Base-by-base conservation (phyloP, 2,329 filamentous ascomycete genomes). In the Fusarium humuli region DNA sequence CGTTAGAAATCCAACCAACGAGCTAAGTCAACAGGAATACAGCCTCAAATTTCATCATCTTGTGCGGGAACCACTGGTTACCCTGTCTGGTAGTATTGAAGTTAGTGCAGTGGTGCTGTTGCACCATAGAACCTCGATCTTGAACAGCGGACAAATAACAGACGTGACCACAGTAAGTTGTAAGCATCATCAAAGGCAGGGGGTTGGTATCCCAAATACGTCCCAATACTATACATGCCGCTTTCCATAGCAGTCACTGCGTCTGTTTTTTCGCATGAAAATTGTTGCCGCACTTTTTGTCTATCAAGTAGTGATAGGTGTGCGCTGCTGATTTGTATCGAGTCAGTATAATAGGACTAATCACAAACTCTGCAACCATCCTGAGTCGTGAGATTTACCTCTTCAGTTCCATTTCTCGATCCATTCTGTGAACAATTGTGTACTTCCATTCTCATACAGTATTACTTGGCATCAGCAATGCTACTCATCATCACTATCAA, bases 371-470 rank as follows among this genome's bases (percentile, higher is more conserved):
- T 32, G 32, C 20, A 40, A 14, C 22, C 14, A 18, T 34, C 29
- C 34, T 34, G 66, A 61, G 54, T 69, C 65, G 46, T 66, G 34
- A 22, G n/a, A 44, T 27, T 27, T 18, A n/a, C 34, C 23, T 20
- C 34, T 16, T 27, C 13, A 11, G 18, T 52, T 27, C 25, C 25
- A 27, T 40, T 20, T 13, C 14, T 22, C 23, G 20, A 41, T 18
- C 32, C 18, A 27, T 14, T 27, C 8, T 11, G 22, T 46, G 12
- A 18, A 46, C 29, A 29, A 14, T 13, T 47, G 6, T 14, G 10
- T 18, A 23, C 22, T 20, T 6, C 47, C n/a, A 29, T 14, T n/a
- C 29, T 42, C 16, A 34, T 18, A 32, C 22, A 14, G 16, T 16
- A n/a, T 41, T 18, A 23, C 29, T 46, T 25, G 20, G n/a, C 13